Evolutionary conservation across 768 basidiomycete genomes (phyloP).

Genomic region (Hirschioporus abietinus): DNA sequence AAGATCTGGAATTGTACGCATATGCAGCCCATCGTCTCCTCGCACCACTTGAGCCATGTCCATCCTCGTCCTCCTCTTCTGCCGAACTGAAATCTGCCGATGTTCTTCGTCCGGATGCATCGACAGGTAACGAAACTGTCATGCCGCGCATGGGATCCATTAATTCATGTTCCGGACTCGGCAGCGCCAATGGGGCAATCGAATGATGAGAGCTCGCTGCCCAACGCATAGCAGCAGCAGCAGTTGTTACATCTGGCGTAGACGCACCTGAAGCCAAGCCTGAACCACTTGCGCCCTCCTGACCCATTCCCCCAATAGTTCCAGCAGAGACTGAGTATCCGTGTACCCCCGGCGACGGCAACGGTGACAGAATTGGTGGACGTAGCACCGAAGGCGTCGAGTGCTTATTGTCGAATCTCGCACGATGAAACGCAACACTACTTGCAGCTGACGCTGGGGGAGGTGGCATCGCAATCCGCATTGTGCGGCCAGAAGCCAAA

Average conservation of each 20-base stretch:
- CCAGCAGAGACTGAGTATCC: background rate
- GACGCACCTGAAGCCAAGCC: constrained; percentile 12
- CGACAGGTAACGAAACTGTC: constrained; percentile 37
- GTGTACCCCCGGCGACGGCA: background rate
- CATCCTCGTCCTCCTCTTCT: background rate
- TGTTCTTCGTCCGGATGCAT: background rate
- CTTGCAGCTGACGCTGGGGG: background rate
- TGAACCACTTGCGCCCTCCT: background rate
- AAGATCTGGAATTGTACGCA: background rate
- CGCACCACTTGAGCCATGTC: background rate
- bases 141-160: constrained; percentile 85
- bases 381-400: background rate
- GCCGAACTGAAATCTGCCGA: background rate
- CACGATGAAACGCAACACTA: background rate
- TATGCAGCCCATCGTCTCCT: background rate
- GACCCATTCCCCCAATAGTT: background rate
- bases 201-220: constrained; percentile 72
- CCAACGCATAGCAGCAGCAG: constrained; percentile 80
- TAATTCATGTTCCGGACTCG: constrained; percentile 88
- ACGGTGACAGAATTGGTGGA: background rate
- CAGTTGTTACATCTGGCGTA: constrained; percentile 52
- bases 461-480: background rate
- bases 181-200: constrained; percentile 81
- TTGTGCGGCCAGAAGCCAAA: background rate
- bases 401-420: background rate